These are phyloP conservation scores for Solanum hybrid DNA, from an alignment of 305 asterid species.

Conservation along the genomic window DNA sequence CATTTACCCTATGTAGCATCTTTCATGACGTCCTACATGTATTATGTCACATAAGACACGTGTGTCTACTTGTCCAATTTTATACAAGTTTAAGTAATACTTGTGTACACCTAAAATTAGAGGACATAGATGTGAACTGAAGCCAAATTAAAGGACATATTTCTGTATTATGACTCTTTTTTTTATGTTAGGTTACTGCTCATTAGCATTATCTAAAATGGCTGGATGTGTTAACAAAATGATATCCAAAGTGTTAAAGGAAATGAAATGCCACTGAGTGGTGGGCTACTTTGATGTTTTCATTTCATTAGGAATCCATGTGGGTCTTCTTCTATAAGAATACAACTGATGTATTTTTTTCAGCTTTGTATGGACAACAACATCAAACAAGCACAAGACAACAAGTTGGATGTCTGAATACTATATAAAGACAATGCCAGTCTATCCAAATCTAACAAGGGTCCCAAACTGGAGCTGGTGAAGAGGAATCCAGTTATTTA, in stretches of 20 bases:
- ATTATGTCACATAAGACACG: background rate
- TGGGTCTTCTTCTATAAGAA: background rate
- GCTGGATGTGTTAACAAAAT: background rate
- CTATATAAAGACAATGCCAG: background rate
- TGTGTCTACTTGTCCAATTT: background rate
- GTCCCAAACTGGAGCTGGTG: constrained; percentile 15
- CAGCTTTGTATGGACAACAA: constrained; percentile 2
- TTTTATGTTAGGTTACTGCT: background rate
- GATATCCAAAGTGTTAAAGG: background rate
- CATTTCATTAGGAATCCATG: background rate
- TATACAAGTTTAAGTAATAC: background rate
- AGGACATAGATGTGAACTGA: no score
- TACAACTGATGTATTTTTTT: background rate
- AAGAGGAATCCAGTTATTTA: constrained; percentile 33
- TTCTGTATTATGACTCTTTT: no score
- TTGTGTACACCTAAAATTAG: background rate
- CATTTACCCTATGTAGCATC: no score
- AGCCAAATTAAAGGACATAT: background rate
- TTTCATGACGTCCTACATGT: background rate
- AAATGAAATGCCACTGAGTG: background rate
- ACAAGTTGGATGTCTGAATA: background rate
- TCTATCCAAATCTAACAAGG: constrained; percentile 6
- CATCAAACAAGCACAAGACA: constrained; percentile 1
- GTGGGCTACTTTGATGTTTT: background rate
- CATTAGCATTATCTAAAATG: background rate